phyloP scores from a whole-genome alignment of 2,329 filamentous ascomycete genomes.

The Parasarocladium wereldwijsianum region DNA sequence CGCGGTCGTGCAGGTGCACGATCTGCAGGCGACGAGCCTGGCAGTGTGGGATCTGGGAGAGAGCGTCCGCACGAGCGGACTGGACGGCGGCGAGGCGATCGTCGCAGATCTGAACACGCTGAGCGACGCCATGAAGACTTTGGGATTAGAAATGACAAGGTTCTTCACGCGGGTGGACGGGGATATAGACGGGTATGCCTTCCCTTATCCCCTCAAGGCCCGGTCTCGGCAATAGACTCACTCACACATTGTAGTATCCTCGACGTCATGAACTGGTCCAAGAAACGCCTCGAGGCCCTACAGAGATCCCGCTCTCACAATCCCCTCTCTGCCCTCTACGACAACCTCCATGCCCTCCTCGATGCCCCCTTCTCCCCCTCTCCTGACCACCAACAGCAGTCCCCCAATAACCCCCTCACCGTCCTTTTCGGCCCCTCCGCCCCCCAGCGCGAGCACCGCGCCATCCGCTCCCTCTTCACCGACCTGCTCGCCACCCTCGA shows the following conservation, averaged over 20 bases:
- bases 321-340: constrained; percentile 53
- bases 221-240: constrained; percentile 4
- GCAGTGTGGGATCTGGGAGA: constrained; percentile 93
- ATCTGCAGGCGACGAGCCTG: constrained; percentile 79
- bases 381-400: constrained; percentile 44
- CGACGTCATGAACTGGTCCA: constrained; percentile 92
- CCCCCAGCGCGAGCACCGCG: constrained; percentile 64
- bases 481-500: constrained; percentile 81
- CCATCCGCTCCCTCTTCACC: constrained; percentile 69
- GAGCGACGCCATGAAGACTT: constrained; percentile 69
- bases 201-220: constrained; percentile 2
- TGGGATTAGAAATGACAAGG: constrained; percentile 73
- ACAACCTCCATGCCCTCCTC: constrained; percentile 70
- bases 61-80: constrained; percentile 75
- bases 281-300: constrained; percentile 64
- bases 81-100: constrained; percentile 79
- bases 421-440: constrained; percentile 67
- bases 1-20: constrained; percentile 70
- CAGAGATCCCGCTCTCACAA: constrained; percentile 42
- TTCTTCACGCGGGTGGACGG: constrained; percentile 92
- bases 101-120: constrained; percentile 74
- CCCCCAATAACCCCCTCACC: constrained; percentile 51
- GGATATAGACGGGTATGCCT: constrained; percentile 63
- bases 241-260: constrained; percentile 46
- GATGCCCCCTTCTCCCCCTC: too few species aligned